Conservation (phyloP, 306 rosid genomes). For the Vigna hirtella region DNA sequence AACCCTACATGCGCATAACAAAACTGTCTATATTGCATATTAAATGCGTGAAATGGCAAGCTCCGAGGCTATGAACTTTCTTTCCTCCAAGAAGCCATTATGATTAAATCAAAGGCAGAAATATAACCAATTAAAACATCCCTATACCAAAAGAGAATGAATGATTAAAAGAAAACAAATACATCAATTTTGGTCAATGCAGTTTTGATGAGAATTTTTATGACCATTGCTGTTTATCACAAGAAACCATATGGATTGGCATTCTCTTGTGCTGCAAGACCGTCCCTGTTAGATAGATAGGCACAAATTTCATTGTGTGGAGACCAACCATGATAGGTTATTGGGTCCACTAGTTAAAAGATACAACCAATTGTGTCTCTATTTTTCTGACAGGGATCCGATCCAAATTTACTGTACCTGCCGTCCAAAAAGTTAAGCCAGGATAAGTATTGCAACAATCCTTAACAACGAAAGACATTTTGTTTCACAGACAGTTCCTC, state of each 20-base stretch:
- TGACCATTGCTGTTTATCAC: background rate
- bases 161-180: slow-evolving; percentile 14
- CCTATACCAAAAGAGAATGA: too few relatives aligned
- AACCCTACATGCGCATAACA: background rate
- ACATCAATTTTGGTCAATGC: background rate
- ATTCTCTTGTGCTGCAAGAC: slow-evolving; percentile 7
- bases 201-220: slow-evolving; percentile 1
- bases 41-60: slow-evolving; percentile 9
- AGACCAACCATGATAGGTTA: background rate
- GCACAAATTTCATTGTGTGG: background rate
- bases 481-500: background rate
- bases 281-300: background rate
- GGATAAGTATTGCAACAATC: background rate
- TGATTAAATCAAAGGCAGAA: slow-evolving; percentile 17
- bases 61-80: background rate
- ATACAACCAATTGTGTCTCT: background rate
- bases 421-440: background rate
- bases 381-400: background rate
- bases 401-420: background rate
- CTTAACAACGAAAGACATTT: background rate
- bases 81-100: background rate
- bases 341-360: slow-evolving; percentile 15
- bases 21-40: background rate
- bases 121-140: background rate
- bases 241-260: slow-evolving; percentile 6